A percentile compares a stretch with the other conserved stretches of the same genome.
Conservation (phyloP, 805 yeast species). For the Kuraishia floccosa region DNA sequence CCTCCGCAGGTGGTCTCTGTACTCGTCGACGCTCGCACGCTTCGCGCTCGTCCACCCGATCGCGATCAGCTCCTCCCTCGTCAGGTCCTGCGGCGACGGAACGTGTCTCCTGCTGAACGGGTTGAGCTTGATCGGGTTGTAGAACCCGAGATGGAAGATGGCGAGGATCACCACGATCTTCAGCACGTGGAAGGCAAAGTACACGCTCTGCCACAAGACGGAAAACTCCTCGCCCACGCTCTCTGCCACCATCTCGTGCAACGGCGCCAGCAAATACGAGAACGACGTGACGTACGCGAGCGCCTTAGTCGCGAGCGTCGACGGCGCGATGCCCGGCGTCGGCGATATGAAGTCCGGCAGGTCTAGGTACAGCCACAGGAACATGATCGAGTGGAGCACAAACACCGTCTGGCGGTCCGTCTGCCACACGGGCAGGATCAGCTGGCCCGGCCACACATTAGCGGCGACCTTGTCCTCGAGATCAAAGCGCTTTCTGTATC, state of each 20-base stretch:
- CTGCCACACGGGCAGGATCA: conserved; percentile 67
- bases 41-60: conserved; percentile 96
- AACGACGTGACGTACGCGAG: conserved; percentile 15
- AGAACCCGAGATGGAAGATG: conserved; percentile 54
- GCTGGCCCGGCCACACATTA: conserved; percentile 82
- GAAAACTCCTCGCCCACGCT: conserved; percentile 25
- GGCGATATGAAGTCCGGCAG: conserved; percentile 84
- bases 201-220: conserved; percentile 44
- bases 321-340: conserved; percentile 82
- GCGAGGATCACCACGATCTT: conserved; percentile 48
- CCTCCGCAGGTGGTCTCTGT: conserved; percentile 58
- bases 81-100: conserved; percentile 21
- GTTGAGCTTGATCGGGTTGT: conserved; percentile 61
- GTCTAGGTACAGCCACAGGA: conserved; percentile 84
- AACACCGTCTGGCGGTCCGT: conserved; percentile 29
- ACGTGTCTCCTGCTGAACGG: conserved; percentile 21
- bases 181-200: conserved; percentile 61
- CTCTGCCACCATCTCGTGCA: conserved; percentile 36
- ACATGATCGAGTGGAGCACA: conserved; percentile 25
- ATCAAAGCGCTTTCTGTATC: conserved; percentile 33
- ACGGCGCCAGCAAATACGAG: conserved; percentile 23
- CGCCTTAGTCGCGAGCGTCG: conserved; percentile 38
- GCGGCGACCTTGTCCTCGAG: conserved; percentile 42
- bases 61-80: conserved; percentile 42
- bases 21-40: conserved; percentile 59